These are phyloP conservation scores for Pythium brassicae DNA, from an alignment of 352 stramenopile species.

Conservation along the genomic window DNA sequence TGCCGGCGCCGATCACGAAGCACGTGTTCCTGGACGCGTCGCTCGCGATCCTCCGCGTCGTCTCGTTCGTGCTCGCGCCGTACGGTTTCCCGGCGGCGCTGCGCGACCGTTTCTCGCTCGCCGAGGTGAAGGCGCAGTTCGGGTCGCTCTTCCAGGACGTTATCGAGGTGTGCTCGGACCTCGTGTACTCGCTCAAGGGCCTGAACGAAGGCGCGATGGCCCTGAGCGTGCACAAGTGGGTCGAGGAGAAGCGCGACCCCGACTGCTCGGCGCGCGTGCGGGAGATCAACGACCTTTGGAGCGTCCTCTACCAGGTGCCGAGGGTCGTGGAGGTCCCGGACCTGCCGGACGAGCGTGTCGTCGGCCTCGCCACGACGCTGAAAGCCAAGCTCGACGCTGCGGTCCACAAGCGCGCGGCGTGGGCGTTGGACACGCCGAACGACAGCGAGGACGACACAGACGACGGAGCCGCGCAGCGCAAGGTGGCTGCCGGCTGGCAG, in stretches of 20 bases:
- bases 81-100: slow-evolving; percentile 65
- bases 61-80: slow-evolving; percentile 78
- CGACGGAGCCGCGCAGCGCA: slow-evolving; percentile 12
- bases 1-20: slow-evolving; percentile 69
- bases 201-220: slow-evolving; percentile 82
- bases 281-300: slow-evolving; percentile 72
- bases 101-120: slow-evolving; percentile 52
- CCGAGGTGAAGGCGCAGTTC: slow-evolving; percentile 69
- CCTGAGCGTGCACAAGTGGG: slow-evolving; percentile 86
- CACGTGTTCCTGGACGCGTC: slow-evolving; percentile 60
- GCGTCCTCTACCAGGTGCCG: slow-evolving; percentile 58
- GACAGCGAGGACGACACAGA: slow-evolving; percentile 3
- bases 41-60: slow-evolving; percentile 62
- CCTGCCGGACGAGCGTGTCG: slow-evolving; percentile 35
- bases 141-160: slow-evolving; percentile 80
- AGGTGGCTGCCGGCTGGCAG: slow-evolving; percentile 32
- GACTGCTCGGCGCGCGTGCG: slow-evolving; percentile 72
- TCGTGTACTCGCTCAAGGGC: slow-evolving; percentile 73
- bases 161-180: slow-evolving; percentile 79
- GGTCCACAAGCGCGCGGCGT: slow-evolving; percentile 57
- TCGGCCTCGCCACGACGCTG: slow-evolving; percentile 44
- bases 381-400: slow-evolving; percentile 29
- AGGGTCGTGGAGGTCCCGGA: slow-evolving; percentile 66
- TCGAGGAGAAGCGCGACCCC: slow-evolving; percentile 61
- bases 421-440: slow-evolving; percentile 34